Evolutionary conservation across 1,284 basidiomycete genomes (phyloP).

Genomic region (Dichomitus squalens): DNA sequence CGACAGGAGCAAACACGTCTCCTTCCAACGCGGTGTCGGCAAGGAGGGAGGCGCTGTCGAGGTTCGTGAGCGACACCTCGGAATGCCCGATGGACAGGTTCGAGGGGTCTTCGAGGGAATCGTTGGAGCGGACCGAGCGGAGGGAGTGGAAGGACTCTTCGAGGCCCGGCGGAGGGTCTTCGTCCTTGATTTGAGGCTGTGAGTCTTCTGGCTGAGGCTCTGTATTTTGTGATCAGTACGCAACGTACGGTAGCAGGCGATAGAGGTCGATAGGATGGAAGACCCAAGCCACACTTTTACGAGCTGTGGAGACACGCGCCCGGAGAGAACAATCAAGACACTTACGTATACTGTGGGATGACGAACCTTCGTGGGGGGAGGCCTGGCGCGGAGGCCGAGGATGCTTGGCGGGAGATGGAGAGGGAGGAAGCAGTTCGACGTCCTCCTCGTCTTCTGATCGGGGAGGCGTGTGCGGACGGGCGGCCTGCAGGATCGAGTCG

Average conservation of each 20-base stretch:
- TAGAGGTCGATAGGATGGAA: not conserved
- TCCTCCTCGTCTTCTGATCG: slow-evolving; percentile 38
- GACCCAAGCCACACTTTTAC: too few species aligned
- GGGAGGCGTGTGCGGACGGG: slow-evolving; percentile 28
- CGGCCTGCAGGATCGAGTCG: slow-evolving; percentile 56
- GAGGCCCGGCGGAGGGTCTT: slow-evolving; percentile 27
- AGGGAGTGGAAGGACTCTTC: slow-evolving; percentile 39
- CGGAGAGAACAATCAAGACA: not conserved
- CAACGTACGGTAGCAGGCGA: not conserved
- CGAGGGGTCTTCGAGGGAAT: slow-evolving; percentile 34
- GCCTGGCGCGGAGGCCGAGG: slow-evolving; percentile 7
- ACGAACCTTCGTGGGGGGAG: slow-evolving; percentile 2
- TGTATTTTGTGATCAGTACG: not conserved
- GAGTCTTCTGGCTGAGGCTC: not conserved
- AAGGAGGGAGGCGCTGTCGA: slow-evolving; percentile 28
- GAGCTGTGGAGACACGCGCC: not conserved
- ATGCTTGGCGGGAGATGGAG: slow-evolving; percentile 59
- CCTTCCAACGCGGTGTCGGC: slow-evolving; percentile 20
- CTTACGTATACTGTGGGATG: slow-evolving; percentile 6
- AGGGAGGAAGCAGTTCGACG: slow-evolving; percentile 56
- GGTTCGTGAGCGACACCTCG: slow-evolving; percentile 30
- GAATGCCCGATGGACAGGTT: slow-evolving; percentile 34
- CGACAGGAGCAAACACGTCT: slow-evolving; percentile 17
- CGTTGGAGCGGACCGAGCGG: slow-evolving; percentile 23
- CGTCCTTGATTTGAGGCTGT: slow-evolving; percentile 29